phyloP scores from a whole-genome alignment of 1,139 yeast genomes.

The Pichia terricola region DNA sequence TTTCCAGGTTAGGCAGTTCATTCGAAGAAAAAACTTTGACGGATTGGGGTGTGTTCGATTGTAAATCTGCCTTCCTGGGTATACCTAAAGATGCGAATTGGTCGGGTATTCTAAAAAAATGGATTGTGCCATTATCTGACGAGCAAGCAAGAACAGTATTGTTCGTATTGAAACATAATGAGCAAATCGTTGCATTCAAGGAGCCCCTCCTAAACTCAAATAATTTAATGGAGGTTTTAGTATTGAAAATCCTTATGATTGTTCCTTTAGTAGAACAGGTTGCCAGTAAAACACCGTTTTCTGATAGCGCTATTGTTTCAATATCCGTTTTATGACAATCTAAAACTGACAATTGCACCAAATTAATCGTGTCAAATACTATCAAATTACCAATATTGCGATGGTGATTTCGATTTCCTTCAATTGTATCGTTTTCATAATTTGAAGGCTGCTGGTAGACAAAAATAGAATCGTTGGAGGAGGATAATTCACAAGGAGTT shows the following conservation, averaged over 20 bases:
- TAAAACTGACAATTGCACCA: slow-evolving; percentile 46
- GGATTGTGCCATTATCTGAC: slow-evolving; percentile 61
- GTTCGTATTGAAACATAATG: slow-evolving; percentile 44
- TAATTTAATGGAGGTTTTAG: slow-evolving; percentile 27
- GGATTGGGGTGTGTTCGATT: background rate
- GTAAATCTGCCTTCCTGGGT: background rate
- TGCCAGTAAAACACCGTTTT: slow-evolving; percentile 46
- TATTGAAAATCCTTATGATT: slow-evolving; percentile 46
- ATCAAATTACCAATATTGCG: slow-evolving; percentile 24
- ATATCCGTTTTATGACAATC: slow-evolving; percentile 50
- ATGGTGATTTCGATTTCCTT: background rate
- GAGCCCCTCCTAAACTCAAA: slow-evolving; percentile 64
- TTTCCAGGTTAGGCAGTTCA: too few species aligned
- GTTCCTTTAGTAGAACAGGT: slow-evolving; percentile 71
- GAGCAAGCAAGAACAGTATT: slow-evolving; percentile 51
- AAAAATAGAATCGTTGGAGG: slow-evolving; percentile 40
- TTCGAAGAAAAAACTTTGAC: too few species aligned
- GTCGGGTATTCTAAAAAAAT: slow-evolving; percentile 40
- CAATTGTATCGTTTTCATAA: background rate
- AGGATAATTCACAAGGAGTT: slow-evolving; percentile 19
- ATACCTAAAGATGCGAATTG: slow-evolving; percentile 10
- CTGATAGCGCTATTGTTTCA: slow-evolving; percentile 39
- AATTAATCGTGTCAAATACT: slow-evolving; percentile 50
- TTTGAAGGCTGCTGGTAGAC: slow-evolving; percentile 27
- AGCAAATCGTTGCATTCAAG: slow-evolving; percentile 45